Evolutionary conservation across 495 filamentous ascomycete genomes (phyloP).

Genomic region (Wilcoxina mikolae): DNA sequence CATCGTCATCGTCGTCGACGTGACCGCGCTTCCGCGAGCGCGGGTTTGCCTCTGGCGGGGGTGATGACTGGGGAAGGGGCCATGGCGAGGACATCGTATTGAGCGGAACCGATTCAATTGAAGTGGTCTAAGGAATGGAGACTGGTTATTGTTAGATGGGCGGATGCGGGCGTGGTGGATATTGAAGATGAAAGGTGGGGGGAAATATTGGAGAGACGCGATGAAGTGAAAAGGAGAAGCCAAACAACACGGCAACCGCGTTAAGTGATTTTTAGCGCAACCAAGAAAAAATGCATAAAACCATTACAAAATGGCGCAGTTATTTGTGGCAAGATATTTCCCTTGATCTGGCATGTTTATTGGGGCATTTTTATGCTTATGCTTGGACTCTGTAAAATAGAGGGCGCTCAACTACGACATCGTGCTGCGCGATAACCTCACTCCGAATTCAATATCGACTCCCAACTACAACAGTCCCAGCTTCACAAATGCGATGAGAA

Average conservation of each 20-base stretch:
- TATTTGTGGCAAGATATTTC: too few species aligned
- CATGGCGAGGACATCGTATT: conserved; percentile 25
- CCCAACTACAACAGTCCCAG: background rate
- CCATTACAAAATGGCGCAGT: background rate
- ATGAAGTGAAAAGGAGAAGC: conserved; percentile 10
- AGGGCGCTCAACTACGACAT: too few species aligned
- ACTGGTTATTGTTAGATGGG: conserved; percentile 2
- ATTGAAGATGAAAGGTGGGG: background rate
- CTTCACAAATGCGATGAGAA: background rate
- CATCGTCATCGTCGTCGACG: conserved; percentile 23
- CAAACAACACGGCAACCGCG: conserved; percentile 7
- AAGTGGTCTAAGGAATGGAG: conserved; percentile 2
- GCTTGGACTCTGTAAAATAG: too few species aligned
- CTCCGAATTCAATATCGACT: too few species aligned
- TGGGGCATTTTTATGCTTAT: too few species aligned
- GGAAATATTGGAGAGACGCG: conserved; percentile 10
- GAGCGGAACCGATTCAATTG: too few species aligned
- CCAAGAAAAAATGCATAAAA: background rate
- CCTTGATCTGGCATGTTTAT: too few species aligned
- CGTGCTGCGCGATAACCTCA: too few species aligned
- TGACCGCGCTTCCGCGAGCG: conserved; percentile 24
- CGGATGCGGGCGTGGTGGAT: background rate
- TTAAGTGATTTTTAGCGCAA: conserved; percentile 2
- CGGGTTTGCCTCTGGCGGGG: conserved; percentile 15
- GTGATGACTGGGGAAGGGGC: conserved; percentile 20